Conservation (phyloP, 495 filamentous ascomycete species). For the Penicillium antarcticum region DNA sequence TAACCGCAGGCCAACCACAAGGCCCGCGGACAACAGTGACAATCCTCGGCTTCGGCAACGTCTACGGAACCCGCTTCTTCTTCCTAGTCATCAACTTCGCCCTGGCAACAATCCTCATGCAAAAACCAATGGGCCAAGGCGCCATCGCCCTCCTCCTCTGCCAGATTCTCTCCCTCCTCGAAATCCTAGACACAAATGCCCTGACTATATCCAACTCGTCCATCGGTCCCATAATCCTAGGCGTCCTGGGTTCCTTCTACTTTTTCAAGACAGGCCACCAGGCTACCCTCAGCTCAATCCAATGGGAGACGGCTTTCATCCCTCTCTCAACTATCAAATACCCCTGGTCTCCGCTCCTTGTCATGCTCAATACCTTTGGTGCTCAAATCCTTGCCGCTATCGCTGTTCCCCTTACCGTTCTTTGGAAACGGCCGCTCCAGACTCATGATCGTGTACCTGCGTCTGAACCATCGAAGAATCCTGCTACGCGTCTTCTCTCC, state of each 20-base stretch:
- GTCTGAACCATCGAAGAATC: slow-evolving; percentile 39
- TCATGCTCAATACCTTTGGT: slow-evolving; percentile 83
- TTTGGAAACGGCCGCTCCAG: slow-evolving; percentile 74
- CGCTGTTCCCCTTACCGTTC: slow-evolving; percentile 72
- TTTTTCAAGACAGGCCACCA: slow-evolving; percentile 99
- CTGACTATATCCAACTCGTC: slow-evolving; percentile 58
- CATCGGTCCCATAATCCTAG: slow-evolving; percentile 82
- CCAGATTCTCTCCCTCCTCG: slow-evolving; percentile 82
- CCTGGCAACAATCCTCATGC: slow-evolving; percentile 70
- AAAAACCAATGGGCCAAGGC: slow-evolving; percentile 92
- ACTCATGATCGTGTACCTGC: slow-evolving; percentile 27
- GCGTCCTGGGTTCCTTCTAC: slow-evolving; percentile 81
- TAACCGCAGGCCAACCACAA: slow-evolving; percentile 25
- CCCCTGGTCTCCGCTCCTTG: slow-evolving; percentile 80
- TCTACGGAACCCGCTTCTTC: slow-evolving; percentile 87
- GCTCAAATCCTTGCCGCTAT: slow-evolving; percentile 79
- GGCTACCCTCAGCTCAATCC: slow-evolving; percentile 79
- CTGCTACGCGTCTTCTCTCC: slow-evolving; percentile 53
- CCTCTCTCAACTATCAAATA: slow-evolving; percentile 78
- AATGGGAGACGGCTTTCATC: slow-evolving; percentile 97
- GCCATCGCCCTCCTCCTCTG: slow-evolving; percentile 74
- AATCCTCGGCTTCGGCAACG: slow-evolving; percentile 87
- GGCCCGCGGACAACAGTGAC: slow-evolving; percentile 56
- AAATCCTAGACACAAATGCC: slow-evolving; percentile 79
- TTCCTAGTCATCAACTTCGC: slow-evolving; percentile 76